These are phyloP conservation scores for Phytophthora agathidicida DNA, from an alignment of 352 stramenopile species.

Conservation along the genomic window DNA sequence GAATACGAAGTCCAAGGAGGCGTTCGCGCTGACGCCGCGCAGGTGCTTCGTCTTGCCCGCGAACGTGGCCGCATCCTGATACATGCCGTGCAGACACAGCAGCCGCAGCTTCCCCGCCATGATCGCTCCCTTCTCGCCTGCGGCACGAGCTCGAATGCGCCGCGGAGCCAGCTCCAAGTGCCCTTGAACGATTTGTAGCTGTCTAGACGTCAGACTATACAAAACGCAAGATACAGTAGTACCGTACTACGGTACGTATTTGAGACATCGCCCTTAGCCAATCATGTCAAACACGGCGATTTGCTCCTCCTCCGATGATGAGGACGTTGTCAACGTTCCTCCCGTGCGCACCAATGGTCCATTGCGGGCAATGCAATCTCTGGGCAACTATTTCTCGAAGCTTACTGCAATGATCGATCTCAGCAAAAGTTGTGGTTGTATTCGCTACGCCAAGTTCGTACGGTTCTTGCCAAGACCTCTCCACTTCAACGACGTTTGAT, in stretches of 20 bases:
- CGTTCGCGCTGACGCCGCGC: conserved; percentile 27
- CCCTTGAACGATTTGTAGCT: conserved; percentile 13
- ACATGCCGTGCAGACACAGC: conserved; percentile 88
- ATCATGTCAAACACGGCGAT: conserved; percentile 5
- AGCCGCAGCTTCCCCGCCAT: conserved; percentile 60
- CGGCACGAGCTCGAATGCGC: conserved; percentile 12
- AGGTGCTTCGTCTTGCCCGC: conserved; percentile 72
- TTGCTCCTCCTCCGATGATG: too few species aligned
- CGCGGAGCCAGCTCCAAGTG: conserved; percentile 9
- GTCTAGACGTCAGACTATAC: neutral
- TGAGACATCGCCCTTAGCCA: conserved; percentile 2
- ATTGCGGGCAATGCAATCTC: too few species aligned
- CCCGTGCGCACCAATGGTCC: too few species aligned
- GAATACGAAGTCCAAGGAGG: conserved; percentile 82
- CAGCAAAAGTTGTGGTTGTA: too few species aligned
- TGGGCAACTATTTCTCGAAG: too few species aligned
- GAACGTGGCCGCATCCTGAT: conserved; percentile 79
- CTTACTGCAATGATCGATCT: too few species aligned
- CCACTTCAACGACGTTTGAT: too few species aligned
- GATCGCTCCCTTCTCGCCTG: conserved; percentile 11
- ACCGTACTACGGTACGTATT: neutral
- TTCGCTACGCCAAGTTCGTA: too few species aligned
- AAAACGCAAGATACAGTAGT: neutral
- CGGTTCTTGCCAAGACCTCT: too few species aligned
- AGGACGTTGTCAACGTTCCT: too few species aligned